Base-by-base conservation (phyloP, 2,329 filamentous ascomycete species). In the Iodosphaeria phyllophila region DNA sequence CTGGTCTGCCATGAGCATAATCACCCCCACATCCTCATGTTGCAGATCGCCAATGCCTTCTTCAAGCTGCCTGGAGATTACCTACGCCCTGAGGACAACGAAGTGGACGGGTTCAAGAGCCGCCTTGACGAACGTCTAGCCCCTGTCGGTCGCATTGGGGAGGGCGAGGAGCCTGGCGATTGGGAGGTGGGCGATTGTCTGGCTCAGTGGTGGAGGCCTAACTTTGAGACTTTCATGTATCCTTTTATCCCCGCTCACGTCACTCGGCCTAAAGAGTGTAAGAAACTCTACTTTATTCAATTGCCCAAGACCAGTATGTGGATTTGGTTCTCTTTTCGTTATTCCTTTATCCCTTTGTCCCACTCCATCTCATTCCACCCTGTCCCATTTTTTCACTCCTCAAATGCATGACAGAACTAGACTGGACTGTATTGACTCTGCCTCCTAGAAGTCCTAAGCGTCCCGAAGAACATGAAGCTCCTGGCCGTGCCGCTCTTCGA, bases 191-290 rank as follows among this genome's bases (percentile, higher is more conserved):
- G 79, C 39, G 89, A 95, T 48, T 92, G 84, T 24, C 63, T 98
- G 28, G 86, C 89, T 27, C 84, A 93, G 55, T 98, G 89, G 89
- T 98, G 86, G 83, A 66, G 89, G 29, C 89, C 89, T 27, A 98
- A 95, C 58, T 93, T 95, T 47, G 89, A 98, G 60, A 95, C 89
- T 3, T 95, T 95, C 61, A 93, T 98, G 83, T 98, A 98, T 48
- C 89, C 89, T 1, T 98, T 93, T 51, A 75, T 95, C 29, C 89
- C 89, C 6, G 82, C 84, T 11, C 89, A 98, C 54, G 82, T 93
- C 33, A 93, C 86, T 11, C 64, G 89, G 26, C 89, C 89, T 6
- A 98, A 98, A 59, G 89, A 98, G 58, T 92, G 86, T 59, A 98
- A 98, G 62, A 98, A 98, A 63, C 64, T 95, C 20, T 98, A 95